These are phyloP conservation scores for Termitomyces sp. DNA, from an alignment of 768 basidiomycete genomes.

Conservation along the genomic window DNA sequence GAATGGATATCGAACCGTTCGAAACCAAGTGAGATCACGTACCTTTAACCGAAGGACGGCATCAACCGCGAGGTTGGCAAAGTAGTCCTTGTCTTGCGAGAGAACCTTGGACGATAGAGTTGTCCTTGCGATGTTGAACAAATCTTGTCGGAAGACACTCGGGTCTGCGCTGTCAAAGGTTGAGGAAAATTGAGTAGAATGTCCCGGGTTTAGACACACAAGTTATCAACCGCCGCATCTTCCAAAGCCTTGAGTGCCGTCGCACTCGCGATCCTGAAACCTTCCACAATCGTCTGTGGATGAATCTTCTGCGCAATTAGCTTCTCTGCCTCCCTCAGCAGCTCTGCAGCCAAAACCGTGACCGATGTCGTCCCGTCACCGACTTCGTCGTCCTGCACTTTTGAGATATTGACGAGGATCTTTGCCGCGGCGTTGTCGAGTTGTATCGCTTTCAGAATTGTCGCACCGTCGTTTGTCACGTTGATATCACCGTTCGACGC, in stretches of 20 bases:
- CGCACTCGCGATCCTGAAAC: slow-evolving; percentile 86
- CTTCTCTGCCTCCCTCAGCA: slow-evolving; percentile 93
- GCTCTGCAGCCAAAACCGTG: slow-evolving; percentile 86
- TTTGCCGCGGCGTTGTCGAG: slow-evolving; percentile 99
- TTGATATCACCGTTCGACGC: slow-evolving; percentile 86
- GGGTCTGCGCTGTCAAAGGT: slow-evolving; percentile 54
- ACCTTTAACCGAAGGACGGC: slow-evolving; percentile 92
- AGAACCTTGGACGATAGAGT: slow-evolving; percentile 96
- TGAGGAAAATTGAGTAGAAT: background rate
- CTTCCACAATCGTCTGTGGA: slow-evolving; percentile 97
- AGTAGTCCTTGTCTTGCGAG: slow-evolving; percentile 95
- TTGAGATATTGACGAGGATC: slow-evolving; percentile 98
- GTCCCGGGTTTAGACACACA: slow-evolving; percentile 41
- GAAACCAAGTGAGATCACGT: background rate
- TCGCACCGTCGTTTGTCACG: slow-evolving; percentile 98
- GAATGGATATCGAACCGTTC: background rate
- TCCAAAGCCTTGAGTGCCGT: slow-evolving; percentile 86
- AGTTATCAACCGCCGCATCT: slow-evolving; percentile 75
- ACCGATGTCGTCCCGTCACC: slow-evolving; percentile 94
- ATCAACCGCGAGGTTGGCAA: slow-evolving; percentile 95
- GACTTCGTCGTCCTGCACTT: slow-evolving; percentile 99
- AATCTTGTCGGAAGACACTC: slow-evolving; percentile 75
- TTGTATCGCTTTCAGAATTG: slow-evolving; percentile 95
- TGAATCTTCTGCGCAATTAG: slow-evolving; percentile 90
- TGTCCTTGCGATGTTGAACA: slow-evolving; percentile 95